phyloP scores from a whole-genome alignment of 2,329 filamentous ascomycete species.

The Beauveria sp. region DNA sequence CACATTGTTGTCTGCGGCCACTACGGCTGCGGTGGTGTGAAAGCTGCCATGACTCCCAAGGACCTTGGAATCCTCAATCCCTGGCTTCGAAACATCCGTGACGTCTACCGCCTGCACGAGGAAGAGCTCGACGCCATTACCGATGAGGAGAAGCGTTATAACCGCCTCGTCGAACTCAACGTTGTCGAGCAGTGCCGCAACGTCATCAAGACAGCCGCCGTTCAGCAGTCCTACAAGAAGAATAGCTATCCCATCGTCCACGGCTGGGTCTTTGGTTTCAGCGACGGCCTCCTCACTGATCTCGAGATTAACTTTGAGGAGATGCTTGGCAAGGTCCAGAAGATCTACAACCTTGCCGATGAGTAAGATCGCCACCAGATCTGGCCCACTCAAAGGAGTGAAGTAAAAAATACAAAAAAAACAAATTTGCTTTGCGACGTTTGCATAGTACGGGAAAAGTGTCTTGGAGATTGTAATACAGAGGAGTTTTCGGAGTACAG shows the following conservation, averaged over 20 bases:
- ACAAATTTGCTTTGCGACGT: background rate
- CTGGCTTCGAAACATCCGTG: conserved; percentile 67
- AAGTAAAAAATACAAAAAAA: background rate
- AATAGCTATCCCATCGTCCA: conserved; percentile 63
- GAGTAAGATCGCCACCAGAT: conserved; percentile 13
- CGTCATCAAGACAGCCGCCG: conserved; percentile 69
- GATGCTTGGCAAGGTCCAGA: conserved; percentile 50
- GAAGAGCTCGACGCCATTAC: conserved; percentile 57
- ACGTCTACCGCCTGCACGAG: conserved; percentile 66
- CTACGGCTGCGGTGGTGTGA: conserved; percentile 71
- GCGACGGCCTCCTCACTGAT: conserved; percentile 59
- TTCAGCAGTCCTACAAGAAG: conserved; percentile 62
- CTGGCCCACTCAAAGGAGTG: background rate
- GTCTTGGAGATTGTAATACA: background rate
- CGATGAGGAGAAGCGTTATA: conserved; percentile 52
- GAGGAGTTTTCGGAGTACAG: background rate
- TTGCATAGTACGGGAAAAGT: background rate
- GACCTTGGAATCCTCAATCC: conserved; percentile 65
- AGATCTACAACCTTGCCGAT: conserved; percentile 52
- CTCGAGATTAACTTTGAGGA: conserved; percentile 54
- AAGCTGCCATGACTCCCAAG: conserved; percentile 64
- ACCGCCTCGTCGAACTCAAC: conserved; percentile 76
- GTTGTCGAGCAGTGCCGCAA: conserved; percentile 71
- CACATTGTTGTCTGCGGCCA: conserved; percentile 75
- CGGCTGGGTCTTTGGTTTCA: conserved; percentile 66